These are phyloP conservation scores for Rheum nobile DNA, from an alignment of 148 eudicot genomes.

Conservation along the genomic window DNA sequence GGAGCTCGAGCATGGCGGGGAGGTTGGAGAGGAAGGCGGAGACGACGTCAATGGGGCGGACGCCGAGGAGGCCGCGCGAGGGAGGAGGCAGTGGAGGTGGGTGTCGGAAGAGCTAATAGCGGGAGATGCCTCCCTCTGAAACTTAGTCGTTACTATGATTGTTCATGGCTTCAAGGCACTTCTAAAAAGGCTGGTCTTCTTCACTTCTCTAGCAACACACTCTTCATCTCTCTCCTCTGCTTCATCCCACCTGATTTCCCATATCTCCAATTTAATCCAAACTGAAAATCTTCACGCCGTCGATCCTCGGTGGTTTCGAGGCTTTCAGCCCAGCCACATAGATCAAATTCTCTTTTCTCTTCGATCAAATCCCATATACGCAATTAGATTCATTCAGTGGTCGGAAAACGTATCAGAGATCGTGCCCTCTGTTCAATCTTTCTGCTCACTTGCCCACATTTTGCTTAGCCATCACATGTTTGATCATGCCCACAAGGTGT, in stretches of 20 bases:
- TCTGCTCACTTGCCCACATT: too few species aligned
- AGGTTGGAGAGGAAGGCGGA: conserved; percentile 18
- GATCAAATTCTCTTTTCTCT: conserved; percentile 34
- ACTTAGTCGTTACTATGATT: too few species aligned
- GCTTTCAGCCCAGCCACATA: too few species aligned
- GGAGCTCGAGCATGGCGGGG: too few species aligned
- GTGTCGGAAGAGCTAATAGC: too few species aligned
- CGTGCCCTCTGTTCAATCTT: too few species aligned
- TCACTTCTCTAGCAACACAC: neutral
- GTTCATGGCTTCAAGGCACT: too few species aligned
- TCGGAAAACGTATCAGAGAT: conserved; percentile 29
- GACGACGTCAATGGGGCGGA: conserved; percentile 3
- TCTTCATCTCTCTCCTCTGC: neutral
- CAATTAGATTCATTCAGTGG: conserved; percentile 43
- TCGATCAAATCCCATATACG: conserved; percentile 42
- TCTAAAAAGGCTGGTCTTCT: neutral
- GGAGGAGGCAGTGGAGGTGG: conserved; percentile 39
- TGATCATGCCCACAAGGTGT: too few species aligned
- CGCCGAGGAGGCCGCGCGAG: conserved; percentile 15
- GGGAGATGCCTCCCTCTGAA: too few species aligned
- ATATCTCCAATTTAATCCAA: conserved; percentile 25
- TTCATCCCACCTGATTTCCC: neutral
- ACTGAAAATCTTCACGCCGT: too few species aligned
- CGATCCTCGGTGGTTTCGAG: too few species aligned
- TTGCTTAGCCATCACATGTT: too few species aligned